Evolutionary conservation across 257 asterid species (phyloP).

Genomic region (Ocimum tenuiflorum): DNA sequence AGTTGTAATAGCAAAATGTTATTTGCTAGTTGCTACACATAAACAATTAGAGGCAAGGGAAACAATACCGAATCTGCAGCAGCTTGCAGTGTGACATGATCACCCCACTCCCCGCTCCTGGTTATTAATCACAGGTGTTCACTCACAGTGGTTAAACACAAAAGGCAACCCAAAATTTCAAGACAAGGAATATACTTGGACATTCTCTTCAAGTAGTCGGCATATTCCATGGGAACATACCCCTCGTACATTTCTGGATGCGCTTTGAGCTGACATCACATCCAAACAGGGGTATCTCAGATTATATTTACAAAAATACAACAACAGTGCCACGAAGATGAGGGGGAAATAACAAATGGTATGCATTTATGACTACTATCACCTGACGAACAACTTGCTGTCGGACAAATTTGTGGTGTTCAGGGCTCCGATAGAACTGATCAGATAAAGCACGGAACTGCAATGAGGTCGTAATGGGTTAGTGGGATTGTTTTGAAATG

Average conservation of each 20-base stretch:
- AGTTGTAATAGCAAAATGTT: conserved; percentile 14
- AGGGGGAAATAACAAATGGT: background rate
- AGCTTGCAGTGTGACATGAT: conserved; percentile 97
- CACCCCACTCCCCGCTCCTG: conserved; percentile 97
- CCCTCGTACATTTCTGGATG: conserved; percentile 78
- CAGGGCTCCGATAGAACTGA: conserved; percentile 82
- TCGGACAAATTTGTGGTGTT: conserved; percentile 89
- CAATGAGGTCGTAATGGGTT: conserved; percentile 19
- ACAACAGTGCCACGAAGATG: background rate
- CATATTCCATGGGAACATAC: conserved; percentile 89
- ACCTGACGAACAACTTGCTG: conserved; percentile 89
- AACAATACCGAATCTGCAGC: conserved; percentile 81
- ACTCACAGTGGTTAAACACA: background rate
- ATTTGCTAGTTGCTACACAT: background rate
- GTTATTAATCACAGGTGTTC: conserved; percentile 23
- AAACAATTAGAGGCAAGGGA: conserved; percentile 5
- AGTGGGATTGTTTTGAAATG: background rate
- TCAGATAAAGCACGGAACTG: conserved; percentile 88
- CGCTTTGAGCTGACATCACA: conserved; percentile 63
- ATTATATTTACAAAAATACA: background rate
- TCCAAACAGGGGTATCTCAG: conserved; percentile 18
- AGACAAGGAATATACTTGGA: conserved; percentile 46
- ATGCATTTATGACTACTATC: background rate
- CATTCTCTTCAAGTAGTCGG: conserved; percentile 65
- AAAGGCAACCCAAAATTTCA: conserved; percentile 7